Percentiles rank a stretch among this genome's conserved stretches.
Conservation (phyloP, 2,329 filamentous ascomycete species). For the Hymenoscyphus occultus region DNA sequence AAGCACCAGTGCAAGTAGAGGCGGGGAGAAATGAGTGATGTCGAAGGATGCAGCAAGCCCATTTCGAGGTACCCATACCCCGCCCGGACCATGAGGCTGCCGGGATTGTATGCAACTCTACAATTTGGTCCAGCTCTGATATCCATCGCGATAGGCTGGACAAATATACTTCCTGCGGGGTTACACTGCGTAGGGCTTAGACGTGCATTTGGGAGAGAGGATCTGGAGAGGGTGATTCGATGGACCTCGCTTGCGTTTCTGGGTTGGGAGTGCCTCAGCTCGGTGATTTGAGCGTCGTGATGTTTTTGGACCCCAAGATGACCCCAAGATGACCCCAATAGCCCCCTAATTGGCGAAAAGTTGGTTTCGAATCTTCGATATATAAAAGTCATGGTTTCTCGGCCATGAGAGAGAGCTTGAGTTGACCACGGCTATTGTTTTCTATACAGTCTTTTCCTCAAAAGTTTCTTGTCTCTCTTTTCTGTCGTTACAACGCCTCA, state of each 20-base stretch:
- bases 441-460: not conserved
- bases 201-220: not conserved
- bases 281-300: not conserved
- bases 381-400: constrained; percentile 2
- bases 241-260: not conserved
- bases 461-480: not conserved
- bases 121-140: not conserved
- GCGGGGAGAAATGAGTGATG: not conserved
- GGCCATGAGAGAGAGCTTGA: not conserved
- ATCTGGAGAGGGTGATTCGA: not conserved
- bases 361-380: not conserved
- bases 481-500: not conserved
- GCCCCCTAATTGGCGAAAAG: not conserved
- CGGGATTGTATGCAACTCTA: not conserved
- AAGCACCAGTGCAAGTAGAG: too few relatives aligned
- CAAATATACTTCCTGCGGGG: not conserved
- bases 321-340: not conserved
- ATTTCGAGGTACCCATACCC: not conserved
- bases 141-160: not conserved
- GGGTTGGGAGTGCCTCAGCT: not conserved
- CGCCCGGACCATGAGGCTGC: not conserved
- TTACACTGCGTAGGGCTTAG: constrained; percentile 2
- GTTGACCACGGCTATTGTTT: constrained; percentile 6
- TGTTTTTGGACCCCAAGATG: not conserved
- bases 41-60: not conserved